Base-by-base conservation (phyloP, 2,329 filamentous ascomycete genomes). In the Macroventuria anomochaeta region DNA sequence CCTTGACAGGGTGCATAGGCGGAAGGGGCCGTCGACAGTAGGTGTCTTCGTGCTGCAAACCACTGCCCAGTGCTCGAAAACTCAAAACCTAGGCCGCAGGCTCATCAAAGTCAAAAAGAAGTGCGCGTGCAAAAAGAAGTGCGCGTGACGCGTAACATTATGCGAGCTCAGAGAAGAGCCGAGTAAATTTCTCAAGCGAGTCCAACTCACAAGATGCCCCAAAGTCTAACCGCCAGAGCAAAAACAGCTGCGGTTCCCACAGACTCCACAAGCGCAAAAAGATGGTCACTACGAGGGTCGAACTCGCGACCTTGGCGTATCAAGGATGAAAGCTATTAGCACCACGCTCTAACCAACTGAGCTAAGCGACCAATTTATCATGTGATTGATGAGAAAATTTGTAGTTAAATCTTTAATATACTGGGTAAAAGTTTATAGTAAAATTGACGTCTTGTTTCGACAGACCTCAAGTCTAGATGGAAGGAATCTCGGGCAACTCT, bases 1-100 rank as follows among this genome's bases (percentile, higher is more conserved):
- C 51, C 56, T 48, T 60, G 63, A 62, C 59, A 65, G 55, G 61
- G 50, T 56, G 55, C 49, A 55, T 55, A 52, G 46, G 42, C 43
- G 44, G 58, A 50, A 48, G 43, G 51, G 46, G 48, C 55, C 32
- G 46, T 54, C 50, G 58, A 55, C 29, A 23, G 46, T 41, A 41
- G 50, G 29, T 49, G 51, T 44, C 25, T 36, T 44, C 34, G 38
- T 40, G 50, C 52, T 57, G 47, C 58, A 39, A 58, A 57, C 50
- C 32, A 40, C 34, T 63, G 53, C 41, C 50, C 50, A 52, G 40
- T 57, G 50, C 48, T 46, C 33, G 26, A 53, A 20, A 37, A 25
- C n/a, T 29, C n/a, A 21, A 32, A 33, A 20, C 20, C 28, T 20
- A 20, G 37, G 31, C 15, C 26, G 33, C 20, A 42, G 20, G 33